These are phyloP conservation scores for Volvox reticuliferus DNA, from an alignment of 139 green algal genomes.

Conservation along the genomic window DNA sequence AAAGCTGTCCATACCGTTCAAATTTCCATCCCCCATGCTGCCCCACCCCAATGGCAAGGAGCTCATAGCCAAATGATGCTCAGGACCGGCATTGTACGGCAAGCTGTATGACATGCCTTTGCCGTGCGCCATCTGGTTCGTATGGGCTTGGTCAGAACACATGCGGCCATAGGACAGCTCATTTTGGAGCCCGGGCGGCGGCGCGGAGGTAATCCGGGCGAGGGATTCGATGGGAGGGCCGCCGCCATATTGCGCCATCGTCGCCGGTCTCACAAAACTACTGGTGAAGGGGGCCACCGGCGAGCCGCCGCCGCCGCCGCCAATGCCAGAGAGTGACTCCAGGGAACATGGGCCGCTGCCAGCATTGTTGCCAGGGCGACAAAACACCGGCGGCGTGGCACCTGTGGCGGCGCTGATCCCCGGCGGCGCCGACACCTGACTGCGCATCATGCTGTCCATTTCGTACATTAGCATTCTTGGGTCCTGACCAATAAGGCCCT, in stretches of 20 bases:
- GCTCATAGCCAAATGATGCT: not conserved
- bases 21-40: not conserved
- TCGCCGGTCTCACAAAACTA: not conserved
- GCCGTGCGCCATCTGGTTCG: not conserved
- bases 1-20: not conserved
- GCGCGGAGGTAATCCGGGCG: not conserved
- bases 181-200: not conserved
- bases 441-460: conserved; percentile 8
- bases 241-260: conserved; percentile 6
- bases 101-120: not conserved
- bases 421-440: not conserved
- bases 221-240: not conserved
- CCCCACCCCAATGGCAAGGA: not conserved
- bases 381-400: not conserved
- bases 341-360: not conserved
- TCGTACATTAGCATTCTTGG: not conserved
- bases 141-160: not conserved
- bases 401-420: not conserved
- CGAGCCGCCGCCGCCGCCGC: not conserved
- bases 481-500: not conserved
- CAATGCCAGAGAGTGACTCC: not conserved
- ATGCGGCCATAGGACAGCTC: not conserved
- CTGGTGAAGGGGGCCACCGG: not conserved
- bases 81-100: not conserved
- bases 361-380: not conserved